Percentiles rank a stretch among this genome's conserved stretches.
phyloP scores from a whole-genome alignment of 2,329 filamentous ascomycete genomes.

The Cryphonectria parasitica region DNA sequence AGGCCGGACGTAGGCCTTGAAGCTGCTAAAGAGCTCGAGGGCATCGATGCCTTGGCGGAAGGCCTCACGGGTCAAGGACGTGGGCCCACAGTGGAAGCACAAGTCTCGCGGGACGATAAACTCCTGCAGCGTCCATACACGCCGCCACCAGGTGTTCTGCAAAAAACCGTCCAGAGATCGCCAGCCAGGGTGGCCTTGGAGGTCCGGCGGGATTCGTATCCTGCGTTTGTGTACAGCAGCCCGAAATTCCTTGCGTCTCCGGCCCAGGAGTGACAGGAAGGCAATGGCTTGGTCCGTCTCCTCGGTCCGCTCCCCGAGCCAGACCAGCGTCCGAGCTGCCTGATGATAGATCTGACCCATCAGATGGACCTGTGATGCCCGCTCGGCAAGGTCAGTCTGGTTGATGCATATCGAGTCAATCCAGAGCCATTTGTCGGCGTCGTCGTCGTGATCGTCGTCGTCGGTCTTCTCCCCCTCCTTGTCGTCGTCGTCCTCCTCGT shows the following conservation, averaged over 20 bases:
- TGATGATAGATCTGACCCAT: conserved; percentile 23
- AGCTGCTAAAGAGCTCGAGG: conserved; percentile 16
- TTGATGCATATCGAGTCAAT: conserved; percentile 27
- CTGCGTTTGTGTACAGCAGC: neutral
- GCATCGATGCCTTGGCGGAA: conserved; percentile 17
- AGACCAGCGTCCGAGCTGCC: conserved; percentile 14
- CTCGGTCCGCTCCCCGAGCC: conserved; percentile 16
- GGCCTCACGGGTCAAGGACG: neutral
- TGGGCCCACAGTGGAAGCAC: conserved; percentile 20
- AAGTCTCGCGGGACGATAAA: conserved; percentile 16
- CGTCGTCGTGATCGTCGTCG: neutral
- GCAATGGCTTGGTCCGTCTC: conserved; percentile 13
- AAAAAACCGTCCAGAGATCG: conserved; percentile 4
- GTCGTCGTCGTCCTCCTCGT: neutral
- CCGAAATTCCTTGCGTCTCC: conserved; percentile 15
- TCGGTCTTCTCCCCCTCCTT: neutral
- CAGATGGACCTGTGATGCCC: conserved; percentile 22
- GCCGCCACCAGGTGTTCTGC: conserved; percentile 18
- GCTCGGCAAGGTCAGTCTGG: conserved; percentile 17
- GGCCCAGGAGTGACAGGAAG: conserved; percentile 9
- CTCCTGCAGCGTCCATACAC: conserved; percentile 26
- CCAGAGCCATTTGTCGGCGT: conserved; percentile 21
- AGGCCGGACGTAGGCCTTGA: neutral
- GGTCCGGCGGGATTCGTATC: conserved; percentile 12
- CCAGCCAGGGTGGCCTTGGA: conserved; percentile 17